Evolutionary conservation across 2,329 filamentous ascomycete species (phyloP).

Genomic region (Paecilomyces niveus): DNA sequence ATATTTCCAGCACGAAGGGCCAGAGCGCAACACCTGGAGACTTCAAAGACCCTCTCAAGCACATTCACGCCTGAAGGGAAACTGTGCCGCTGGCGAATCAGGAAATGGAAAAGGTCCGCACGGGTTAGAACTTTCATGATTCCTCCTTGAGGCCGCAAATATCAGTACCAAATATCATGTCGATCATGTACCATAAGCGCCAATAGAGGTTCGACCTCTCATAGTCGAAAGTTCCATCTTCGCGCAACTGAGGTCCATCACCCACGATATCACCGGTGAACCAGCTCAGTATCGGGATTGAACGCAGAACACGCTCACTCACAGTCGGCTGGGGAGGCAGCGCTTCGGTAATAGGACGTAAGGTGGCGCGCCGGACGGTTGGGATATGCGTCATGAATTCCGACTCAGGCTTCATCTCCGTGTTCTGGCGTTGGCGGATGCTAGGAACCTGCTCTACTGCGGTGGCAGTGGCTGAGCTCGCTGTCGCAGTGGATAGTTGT

Average conservation of each 20-base stretch:
- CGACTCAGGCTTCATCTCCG: constrained; percentile 30
- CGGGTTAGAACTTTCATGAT: constrained; percentile 19
- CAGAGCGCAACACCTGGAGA: background rate
- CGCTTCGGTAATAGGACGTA: constrained; percentile 64
- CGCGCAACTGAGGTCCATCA: constrained; percentile 37
- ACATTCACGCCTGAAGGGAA: background rate
- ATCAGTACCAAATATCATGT: constrained; percentile 51
- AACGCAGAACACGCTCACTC: constrained; percentile 56
- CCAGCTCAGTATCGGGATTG: constrained; percentile 64
- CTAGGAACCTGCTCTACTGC: constrained; percentile 12
- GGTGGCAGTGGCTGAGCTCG: constrained; percentile 35
- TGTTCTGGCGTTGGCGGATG: constrained; percentile 19
- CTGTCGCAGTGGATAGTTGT: constrained; percentile 31
- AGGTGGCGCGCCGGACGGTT: constrained; percentile 56
- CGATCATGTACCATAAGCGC: constrained; percentile 52
- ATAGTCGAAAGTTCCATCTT: constrained; percentile 59
- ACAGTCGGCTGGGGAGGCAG: constrained; percentile 62
- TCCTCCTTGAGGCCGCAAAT: constrained; percentile 54
- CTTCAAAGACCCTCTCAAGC: background rate
- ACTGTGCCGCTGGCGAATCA: background rate
- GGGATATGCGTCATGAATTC: constrained; percentile 54
- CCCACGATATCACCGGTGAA: constrained; percentile 53
- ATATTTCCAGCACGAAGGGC: background rate
- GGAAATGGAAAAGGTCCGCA: background rate
- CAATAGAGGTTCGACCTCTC: constrained; percentile 55